Evolutionary conservation across 1,139 yeast genomes (phyloP).

Genomic region (Pichia sp.): DNA sequence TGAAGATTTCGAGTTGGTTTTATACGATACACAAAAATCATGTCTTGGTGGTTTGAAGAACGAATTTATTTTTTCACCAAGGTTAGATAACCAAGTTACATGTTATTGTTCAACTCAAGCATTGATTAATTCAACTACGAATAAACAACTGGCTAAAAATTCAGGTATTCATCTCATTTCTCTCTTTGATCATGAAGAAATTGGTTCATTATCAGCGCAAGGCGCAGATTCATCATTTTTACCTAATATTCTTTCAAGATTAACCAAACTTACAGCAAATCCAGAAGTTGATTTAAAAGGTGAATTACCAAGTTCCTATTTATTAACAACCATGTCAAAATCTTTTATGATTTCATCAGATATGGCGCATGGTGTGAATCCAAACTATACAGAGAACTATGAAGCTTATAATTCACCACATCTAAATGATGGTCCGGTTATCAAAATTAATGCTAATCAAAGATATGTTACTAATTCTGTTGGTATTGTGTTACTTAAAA

Average conservation of each 20-base stretch:
- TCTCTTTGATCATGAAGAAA: constrained; percentile 90
- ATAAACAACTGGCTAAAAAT: constrained; percentile 35
- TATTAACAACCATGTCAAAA: constrained; percentile 64
- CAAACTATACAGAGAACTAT: constrained; percentile 73
- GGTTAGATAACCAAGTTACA: constrained; percentile 85
- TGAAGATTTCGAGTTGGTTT: constrained; percentile 86
- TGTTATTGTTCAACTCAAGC: constrained; percentile 77
- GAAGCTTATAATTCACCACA: constrained; percentile 75
- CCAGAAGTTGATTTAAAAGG: constrained; percentile 33
- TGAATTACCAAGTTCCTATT: constrained; percentile 29
- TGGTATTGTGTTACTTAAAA: constrained; percentile 73
- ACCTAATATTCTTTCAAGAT: constrained; percentile 66
- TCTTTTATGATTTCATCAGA: constrained; percentile 90
- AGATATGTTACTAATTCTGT: constrained; percentile 91
- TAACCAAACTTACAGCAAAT: constrained; percentile 45
- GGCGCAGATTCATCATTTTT: constrained; percentile 93
- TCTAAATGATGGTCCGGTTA: constrained; percentile 84
- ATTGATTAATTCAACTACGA: constrained; percentile 47
- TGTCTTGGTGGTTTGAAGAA: constrained; percentile 81
- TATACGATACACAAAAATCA: constrained; percentile 80
- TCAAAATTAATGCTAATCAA: constrained; percentile 91
- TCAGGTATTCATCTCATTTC: constrained; percentile 65
- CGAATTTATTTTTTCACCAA: constrained; percentile 89
- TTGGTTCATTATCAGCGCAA: constrained; percentile 90
- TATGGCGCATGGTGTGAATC: constrained; percentile 96